Base-by-base conservation (phyloP, 2,329 filamentous ascomycete species). In the Acephala macrosclerotiorum region DNA sequence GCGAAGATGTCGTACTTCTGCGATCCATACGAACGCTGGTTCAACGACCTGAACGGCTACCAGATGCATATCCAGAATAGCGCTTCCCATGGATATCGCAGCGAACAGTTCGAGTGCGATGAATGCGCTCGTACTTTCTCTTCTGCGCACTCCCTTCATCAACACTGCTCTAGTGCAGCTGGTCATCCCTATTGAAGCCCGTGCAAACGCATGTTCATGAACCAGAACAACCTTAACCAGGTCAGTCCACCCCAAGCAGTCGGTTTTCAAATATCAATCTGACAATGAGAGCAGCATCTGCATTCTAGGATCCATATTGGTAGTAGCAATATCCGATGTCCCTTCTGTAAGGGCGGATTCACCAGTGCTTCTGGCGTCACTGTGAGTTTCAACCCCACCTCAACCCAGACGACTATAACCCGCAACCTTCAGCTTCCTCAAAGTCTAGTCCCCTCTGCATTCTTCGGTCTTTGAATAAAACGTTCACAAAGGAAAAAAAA, bases 291-390 rank as follows among this genome's bases (percentile, higher is more conserved):
- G 22, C 25, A 89, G 86, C 87, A 90, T 67, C 77, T 85, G 2
- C 84, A 83, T 29, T 89, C 86, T 0, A 77, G 77, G 5, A 71
- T 74, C 55, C 87, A 91, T 71, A 78, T 78, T 0, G 81, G 82
- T 61, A 65, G 57, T 0, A 74, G 74, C 1, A 16, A 12, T 7
- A 74, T 88, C 8, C 0, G 49, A 0, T 91, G 88, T 59, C 87
- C 84, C 0, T 89, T 87, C 71, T 91, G 88, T 76, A 72, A 78
- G 40, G 65, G 56, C 1, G 33, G 9, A 2, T 86, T 80, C 66
- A 76, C 80, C 11, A 82, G 83, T 0, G 85, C 86, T 1, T 85
- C 83, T 0, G 87, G 86, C 3, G 69, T 89, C 79, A 87, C 72
- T 1, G 63, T 61, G 45, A 53, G 63, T 45, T 26, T 8, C 25